phyloP scores from a whole-genome alignment of 106 monocot species.

The Posidonia australis region DNA sequence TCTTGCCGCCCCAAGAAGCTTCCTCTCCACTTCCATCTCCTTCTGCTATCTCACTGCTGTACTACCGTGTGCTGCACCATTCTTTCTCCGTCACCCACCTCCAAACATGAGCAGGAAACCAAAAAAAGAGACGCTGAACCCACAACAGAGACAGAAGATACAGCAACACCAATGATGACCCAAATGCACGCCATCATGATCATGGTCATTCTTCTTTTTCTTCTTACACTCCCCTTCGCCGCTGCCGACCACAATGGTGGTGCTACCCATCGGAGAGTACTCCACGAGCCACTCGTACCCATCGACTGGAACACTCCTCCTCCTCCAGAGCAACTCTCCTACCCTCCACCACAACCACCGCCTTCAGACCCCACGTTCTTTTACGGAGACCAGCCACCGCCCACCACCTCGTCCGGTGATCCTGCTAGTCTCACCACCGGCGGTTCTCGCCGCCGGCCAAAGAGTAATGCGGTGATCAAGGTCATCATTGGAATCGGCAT shows the following conservation, averaged over 20 bases:
- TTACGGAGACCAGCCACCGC: constrained; percentile 1
- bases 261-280: constrained; percentile 13
- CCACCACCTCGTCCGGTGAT: neutral
- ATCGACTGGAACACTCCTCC: constrained; percentile 45
- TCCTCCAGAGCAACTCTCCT: constrained; percentile 5
- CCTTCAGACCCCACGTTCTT: neutral
- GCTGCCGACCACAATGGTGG: neutral
- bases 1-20: constrained; percentile 14
- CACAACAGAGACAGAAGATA: neutral
- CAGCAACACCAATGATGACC: neutral
- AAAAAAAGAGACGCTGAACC: neutral
- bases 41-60: neutral
- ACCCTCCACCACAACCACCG: too few species aligned
- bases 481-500: constrained; percentile 9
- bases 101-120: neutral
- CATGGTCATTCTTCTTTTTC: neutral
- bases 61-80: too few species aligned
- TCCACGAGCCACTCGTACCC: constrained; percentile 46
- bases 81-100: too few species aligned
- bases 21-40: constrained; percentile 8
- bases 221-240: neutral
- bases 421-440: constrained; percentile 3
- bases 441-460: neutral
- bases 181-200: neutral
- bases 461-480: neutral